Evolutionary conservation across 1,284 basidiomycete species (phyloP).

Genomic region (Mixia osmundae): DNA sequence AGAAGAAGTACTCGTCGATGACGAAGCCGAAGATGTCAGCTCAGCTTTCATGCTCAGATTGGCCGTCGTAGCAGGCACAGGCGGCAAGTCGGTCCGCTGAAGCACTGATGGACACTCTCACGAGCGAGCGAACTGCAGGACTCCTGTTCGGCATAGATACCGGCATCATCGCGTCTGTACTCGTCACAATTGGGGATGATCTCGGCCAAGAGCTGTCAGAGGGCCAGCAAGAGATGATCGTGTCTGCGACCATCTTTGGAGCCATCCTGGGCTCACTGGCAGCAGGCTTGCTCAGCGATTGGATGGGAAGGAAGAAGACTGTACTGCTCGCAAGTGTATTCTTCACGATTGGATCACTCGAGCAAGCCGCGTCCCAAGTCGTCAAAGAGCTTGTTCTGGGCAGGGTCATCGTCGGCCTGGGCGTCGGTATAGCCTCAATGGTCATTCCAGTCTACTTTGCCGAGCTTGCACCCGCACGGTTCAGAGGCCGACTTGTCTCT

Average conservation of each 20-base stretch:
- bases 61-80: no score
- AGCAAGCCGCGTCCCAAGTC: slow-evolving; percentile 38
- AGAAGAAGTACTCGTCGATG: no score
- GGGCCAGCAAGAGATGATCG: slow-evolving; percentile 53
- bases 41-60: no score
- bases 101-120: no score
- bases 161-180: slow-evolving; percentile 25
- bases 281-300: slow-evolving; percentile 46
- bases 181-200: slow-evolving; percentile 45
- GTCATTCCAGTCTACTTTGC: slow-evolving; percentile 46
- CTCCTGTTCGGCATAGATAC: neutral
- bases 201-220: slow-evolving; percentile 39
- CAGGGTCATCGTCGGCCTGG: slow-evolving; percentile 43
- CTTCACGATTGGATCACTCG: slow-evolving; percentile 44
- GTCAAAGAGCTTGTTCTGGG: slow-evolving; percentile 52
- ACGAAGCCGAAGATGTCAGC: no score
- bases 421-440: slow-evolving; percentile 17
- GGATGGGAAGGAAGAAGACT: slow-evolving; percentile 35
- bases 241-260: slow-evolving; percentile 52
- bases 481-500: slow-evolving; percentile 48
- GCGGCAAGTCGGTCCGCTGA: no score
- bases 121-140: no score
- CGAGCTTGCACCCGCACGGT: slow-evolving; percentile 45
- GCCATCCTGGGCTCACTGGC: slow-evolving; percentile 47
- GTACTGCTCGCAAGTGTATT: slow-evolving; percentile 30